A percentile compares a stretch with the other conserved stretches of the same genome.
phyloP scores from a whole-genome alignment of 2,329 filamentous ascomycete species.

The Xylariaceae sp. region DNA sequence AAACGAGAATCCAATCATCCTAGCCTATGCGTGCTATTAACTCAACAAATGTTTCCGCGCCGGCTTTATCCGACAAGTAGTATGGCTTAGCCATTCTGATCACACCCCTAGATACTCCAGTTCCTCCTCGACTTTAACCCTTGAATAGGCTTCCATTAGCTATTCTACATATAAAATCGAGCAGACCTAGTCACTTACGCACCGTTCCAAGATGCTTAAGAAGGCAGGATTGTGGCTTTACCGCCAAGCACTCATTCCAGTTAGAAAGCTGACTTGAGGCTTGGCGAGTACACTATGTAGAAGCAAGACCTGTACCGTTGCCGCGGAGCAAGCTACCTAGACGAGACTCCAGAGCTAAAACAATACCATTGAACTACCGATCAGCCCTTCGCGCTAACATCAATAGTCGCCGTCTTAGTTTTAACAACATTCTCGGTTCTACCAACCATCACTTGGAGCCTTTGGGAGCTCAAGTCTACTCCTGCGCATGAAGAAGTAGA shows the following conservation, averaged over 20 bases:
- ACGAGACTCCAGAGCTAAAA: not conserved
- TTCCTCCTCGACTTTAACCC: no score
- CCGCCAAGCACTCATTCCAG: not conserved
- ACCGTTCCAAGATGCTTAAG: no score
- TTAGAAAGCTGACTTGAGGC: conserved; percentile 2
- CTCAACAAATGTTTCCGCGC: no score
- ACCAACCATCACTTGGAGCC: not conserved
- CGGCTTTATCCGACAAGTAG: no score
- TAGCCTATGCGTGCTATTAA: no score
- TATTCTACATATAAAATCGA: no score
- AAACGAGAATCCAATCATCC: no score
- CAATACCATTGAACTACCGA: not conserved
- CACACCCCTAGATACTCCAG: no score
- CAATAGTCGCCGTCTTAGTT: conserved; percentile 9
- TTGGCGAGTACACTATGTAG: conserved; percentile 4
- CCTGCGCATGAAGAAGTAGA: conserved; percentile 1
- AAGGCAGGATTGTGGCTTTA: no score
- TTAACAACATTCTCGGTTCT: not conserved
- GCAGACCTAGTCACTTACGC: not conserved
- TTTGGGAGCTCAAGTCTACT: not conserved
- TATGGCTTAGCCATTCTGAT: no score
- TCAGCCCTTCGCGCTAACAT: not conserved
- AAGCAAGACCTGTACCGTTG: conserved; percentile 7
- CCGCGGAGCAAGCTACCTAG: conserved; percentile 11
- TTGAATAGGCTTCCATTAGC: no score